phyloP scores from a whole-genome alignment of 306 rosid species.

The Dalbergia cultrata region DNA sequence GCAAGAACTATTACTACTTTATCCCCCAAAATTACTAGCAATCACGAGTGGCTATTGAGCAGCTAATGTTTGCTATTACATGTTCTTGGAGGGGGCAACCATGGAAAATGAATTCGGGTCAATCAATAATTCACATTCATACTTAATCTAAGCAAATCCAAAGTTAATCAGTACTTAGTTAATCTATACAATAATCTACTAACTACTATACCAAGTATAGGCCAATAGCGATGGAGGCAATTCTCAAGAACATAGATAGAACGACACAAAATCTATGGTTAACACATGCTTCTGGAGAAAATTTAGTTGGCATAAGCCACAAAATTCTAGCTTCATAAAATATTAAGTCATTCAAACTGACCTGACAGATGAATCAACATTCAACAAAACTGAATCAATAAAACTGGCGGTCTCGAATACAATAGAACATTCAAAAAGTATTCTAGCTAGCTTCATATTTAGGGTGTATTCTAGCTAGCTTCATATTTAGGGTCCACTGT shows the following conservation, averaged over 20 bases:
- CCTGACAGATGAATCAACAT: slow-evolving; percentile 36
- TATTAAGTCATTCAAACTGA: slow-evolving; percentile 30
- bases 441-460: slow-evolving; percentile 52
- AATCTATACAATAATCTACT: slow-evolving; percentile 30
- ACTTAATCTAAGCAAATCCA: too few species aligned
- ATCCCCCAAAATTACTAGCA: not conserved
- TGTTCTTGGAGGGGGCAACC: not conserved
- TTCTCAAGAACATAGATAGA: slow-evolving; percentile 4
- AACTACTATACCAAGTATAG: not conserved
- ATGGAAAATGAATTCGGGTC: not conserved
- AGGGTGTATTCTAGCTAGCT: slow-evolving; percentile 43
- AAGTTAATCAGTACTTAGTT: not conserved
- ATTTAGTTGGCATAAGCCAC: slow-evolving; percentile 8
- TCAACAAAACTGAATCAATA: slow-evolving; percentile 37
- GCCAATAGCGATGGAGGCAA: not conserved
- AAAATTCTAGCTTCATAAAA: slow-evolving; percentile 22
- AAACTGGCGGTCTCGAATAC: slow-evolving; percentile 16
- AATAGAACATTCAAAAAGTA: slow-evolving; percentile 13
- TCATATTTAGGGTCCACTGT: slow-evolving; percentile 54
- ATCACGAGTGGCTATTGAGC: not conserved
- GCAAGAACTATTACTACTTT: not conserved
- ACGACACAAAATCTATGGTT: not conserved
- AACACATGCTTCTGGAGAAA: not conserved
- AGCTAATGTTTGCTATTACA: not conserved
- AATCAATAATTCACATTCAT: not conserved